A percentile compares a stretch with the other conserved stretches of the same genome.
These are phyloP conservation scores for Diphasiastrum complanatum DNA, from an alignment of 83 land plant species.

Conservation along the genomic window DNA sequence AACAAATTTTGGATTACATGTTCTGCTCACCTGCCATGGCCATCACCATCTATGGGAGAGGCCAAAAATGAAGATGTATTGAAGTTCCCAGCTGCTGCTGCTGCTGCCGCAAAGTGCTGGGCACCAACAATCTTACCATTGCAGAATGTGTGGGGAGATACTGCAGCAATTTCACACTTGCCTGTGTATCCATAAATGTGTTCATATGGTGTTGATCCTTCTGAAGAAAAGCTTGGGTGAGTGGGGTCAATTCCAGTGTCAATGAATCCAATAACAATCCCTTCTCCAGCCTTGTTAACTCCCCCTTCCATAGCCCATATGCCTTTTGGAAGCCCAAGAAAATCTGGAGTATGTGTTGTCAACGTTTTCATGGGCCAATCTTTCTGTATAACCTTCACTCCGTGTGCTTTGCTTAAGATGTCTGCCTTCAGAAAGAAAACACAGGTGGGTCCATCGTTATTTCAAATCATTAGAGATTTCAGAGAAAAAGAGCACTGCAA, in stretches of 20 bases:
- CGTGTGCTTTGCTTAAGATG: conserved; percentile 44
- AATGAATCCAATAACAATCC: conserved; percentile 83
- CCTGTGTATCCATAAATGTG: conserved; percentile 56
- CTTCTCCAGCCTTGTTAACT: conserved; percentile 69
- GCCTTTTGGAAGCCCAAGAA: conserved; percentile 74
- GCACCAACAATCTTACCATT: conserved; percentile 33
- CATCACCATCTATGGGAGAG: conserved; percentile 41
- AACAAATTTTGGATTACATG: not conserved
- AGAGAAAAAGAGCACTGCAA: not conserved
- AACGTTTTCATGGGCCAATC: conserved; percentile 62
- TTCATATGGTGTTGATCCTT: conserved; percentile 39
- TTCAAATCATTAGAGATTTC: not conserved
- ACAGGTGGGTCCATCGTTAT: not conserved
- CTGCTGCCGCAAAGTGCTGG: conserved; percentile 27
- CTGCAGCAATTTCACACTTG: conserved; percentile 69
- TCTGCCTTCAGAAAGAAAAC: conserved; percentile 45
- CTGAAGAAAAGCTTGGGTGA: conserved; percentile 77
- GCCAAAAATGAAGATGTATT: conserved; percentile 17
- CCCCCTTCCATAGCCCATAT: conserved; percentile 83
- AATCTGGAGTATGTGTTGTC: conserved; percentile 87
- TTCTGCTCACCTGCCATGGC: conserved; percentile 86
- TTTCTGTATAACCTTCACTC: conserved; percentile 59
- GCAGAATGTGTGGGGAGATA: conserved; percentile 23
- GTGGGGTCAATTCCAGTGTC: conserved; percentile 95
- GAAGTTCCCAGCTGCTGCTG: conserved; percentile 14